Conservation (phyloP, 148 eudicot species). For the Diospyros lotus region DNA sequence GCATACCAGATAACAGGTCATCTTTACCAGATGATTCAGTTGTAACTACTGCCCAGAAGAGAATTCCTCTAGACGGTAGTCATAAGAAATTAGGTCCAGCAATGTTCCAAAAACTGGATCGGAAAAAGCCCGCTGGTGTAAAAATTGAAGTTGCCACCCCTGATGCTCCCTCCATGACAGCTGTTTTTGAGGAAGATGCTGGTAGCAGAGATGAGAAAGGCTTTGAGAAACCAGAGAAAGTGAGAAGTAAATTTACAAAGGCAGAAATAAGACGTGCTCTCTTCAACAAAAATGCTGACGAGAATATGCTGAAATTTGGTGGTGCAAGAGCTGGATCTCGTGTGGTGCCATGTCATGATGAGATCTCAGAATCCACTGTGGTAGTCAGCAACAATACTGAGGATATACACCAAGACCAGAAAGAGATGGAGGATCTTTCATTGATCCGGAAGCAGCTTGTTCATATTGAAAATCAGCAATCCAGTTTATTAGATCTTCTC, state of each 20-base stretch:
- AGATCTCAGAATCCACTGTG: slow-evolving; percentile 31
- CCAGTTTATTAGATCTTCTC: slow-evolving; percentile 71
- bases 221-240: slow-evolving; percentile 24
- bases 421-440: slow-evolving; percentile 70
- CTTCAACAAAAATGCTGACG: slow-evolving; percentile 31
- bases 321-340: slow-evolving; percentile 25
- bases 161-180: slow-evolving; percentile 18
- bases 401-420: slow-evolving; percentile 39
- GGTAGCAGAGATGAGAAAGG: slow-evolving; percentile 21
- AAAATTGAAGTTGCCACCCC: slow-evolving; percentile 32
- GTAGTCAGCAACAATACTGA: slow-evolving; percentile 39
- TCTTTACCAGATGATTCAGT: slow-evolving; percentile 41
- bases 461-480: slow-evolving; percentile 84
- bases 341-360: slow-evolving; percentile 44
- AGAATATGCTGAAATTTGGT: slow-evolving; percentile 13
- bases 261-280: slow-evolving; percentile 44
- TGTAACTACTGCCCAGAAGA: slow-evolving; percentile 46
- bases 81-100: slow-evolving; percentile 46
- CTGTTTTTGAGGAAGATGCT: slow-evolving; percentile 23
- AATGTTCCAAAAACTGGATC: slow-evolving; percentile 49
- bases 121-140: slow-evolving; percentile 44
- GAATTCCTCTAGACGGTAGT: slow-evolving; percentile 32
- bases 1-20: slow-evolving; percentile 19
- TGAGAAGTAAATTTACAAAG: slow-evolving; percentile 22
- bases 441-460: slow-evolving; percentile 73